Evolutionary conservation across 1,284 basidiomycete species (phyloP).

Genomic region (Athelia psychrophila): DNA sequence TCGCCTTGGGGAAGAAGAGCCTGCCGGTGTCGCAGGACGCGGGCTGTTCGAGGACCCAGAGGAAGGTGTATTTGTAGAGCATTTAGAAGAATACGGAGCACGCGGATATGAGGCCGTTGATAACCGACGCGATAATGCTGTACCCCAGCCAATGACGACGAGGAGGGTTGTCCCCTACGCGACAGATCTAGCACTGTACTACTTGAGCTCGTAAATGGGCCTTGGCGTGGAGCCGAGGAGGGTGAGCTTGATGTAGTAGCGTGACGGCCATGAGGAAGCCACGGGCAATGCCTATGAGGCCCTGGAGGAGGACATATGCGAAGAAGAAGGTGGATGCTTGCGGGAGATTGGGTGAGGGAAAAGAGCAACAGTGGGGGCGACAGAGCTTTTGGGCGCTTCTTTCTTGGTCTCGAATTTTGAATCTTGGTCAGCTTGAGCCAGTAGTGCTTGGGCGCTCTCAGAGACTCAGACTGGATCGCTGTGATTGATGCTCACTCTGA

Average conservation of each 20-base stretch:
- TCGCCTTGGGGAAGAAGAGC: slow-evolving; percentile 93
- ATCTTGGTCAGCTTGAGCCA: no score
- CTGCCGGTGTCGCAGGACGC: slow-evolving; percentile 85
- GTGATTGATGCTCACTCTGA: no score
- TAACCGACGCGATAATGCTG: slow-evolving; percentile 90
- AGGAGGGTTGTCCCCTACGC: slow-evolving; percentile 89
- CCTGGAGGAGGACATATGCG: slow-evolving; percentile 71
- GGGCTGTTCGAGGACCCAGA: slow-evolving; percentile 79
- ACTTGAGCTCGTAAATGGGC: slow-evolving; percentile 75
- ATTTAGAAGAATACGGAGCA: slow-evolving; percentile 86
- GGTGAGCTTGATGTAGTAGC: slow-evolving; percentile 83
- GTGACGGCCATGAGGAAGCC: slow-evolving; percentile 80
- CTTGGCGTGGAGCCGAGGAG: slow-evolving; percentile 91
- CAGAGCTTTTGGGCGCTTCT: no score
- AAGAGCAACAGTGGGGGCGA: no score
- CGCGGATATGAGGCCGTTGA: slow-evolving; percentile 85
- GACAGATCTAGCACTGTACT: slow-evolving; percentile 61
- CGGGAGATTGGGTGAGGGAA: slow-evolving; percentile 78
- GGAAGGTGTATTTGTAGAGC: slow-evolving; percentile 88
- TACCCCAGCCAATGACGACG: slow-evolving; percentile 83
- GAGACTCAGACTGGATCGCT: no score
- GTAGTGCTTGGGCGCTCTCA: no score
- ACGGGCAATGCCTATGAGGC: slow-evolving; percentile 73
- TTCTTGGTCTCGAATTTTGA: no score
- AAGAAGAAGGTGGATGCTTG: slow-evolving; percentile 92